These are phyloP conservation scores for Thalassiosira exigua DNA, from an alignment of 352 stramenopile genomes.

Conservation along the genomic window DNA sequence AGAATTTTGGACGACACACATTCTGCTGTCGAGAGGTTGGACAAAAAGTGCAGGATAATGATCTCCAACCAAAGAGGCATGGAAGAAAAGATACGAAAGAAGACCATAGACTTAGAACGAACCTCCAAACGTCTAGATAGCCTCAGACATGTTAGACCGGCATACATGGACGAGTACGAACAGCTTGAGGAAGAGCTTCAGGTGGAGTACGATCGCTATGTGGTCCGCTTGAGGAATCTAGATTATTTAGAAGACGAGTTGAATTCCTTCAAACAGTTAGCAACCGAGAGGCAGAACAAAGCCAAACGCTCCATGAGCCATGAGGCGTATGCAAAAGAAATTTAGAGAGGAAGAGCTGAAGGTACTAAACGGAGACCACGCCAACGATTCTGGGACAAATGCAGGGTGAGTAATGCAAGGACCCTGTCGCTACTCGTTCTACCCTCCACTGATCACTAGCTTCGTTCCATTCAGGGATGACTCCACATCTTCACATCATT, in stretches of 20 bases:
- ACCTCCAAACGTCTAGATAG: constrained; percentile 92
- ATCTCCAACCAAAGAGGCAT: constrained; percentile 60
- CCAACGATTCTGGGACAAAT: constrained; percentile 55
- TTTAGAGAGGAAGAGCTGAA: constrained; percentile 91
- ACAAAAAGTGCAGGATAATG: constrained; percentile 48
- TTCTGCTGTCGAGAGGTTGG: constrained; percentile 90
- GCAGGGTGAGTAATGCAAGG: background rate
- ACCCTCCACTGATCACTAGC: too few species aligned
- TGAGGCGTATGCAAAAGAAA: constrained; percentile 93
- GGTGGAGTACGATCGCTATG: constrained; percentile 91
- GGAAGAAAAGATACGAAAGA: constrained; percentile 56
- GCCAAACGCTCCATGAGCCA: constrained; percentile 86
- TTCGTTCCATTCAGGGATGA: too few species aligned
- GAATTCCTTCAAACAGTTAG: constrained; percentile 81
- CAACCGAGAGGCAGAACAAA: constrained; percentile 25
- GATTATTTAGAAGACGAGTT: constrained; percentile 96
- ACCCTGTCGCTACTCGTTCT: too few species aligned
- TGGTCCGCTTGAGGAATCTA: constrained; percentile 91
- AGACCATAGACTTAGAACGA: constrained; percentile 93
- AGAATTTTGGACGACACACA: constrained; percentile 87
- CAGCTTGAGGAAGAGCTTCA: constrained; percentile 96
- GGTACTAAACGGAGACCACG: constrained; percentile 87
- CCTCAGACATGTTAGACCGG: constrained; percentile 88
- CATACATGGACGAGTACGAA: constrained; percentile 98
- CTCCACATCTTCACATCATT: too few species aligned